Base-by-base conservation (phyloP, 495 filamentous ascomycete species). In the Lasiosphaeriaceae sp. region DNA sequence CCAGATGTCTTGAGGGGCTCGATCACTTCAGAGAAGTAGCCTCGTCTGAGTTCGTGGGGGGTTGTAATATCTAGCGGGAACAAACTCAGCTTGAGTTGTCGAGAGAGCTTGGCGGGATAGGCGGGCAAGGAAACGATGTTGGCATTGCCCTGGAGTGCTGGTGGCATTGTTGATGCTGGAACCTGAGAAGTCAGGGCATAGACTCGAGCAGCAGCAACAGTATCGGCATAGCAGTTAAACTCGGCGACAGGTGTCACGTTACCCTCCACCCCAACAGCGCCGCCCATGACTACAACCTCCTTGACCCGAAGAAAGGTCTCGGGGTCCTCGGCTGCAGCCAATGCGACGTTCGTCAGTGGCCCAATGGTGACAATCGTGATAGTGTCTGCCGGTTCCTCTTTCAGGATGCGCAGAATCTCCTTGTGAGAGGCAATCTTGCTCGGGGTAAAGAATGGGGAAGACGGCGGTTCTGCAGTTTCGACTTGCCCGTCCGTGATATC, bases 221-320 rank as follows among this genome's bases (percentile, higher is more conserved):
- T 77, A 68, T 94, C 91, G 41, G 90, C 89, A 55, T 86, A 88
- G 52, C 83, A 81, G 74, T 96, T 96, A 78, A 96, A 96, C 66
- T 96, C 90, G 57, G 83, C 88, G 43, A 80, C 76, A 1, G 90
- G 90, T 1, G 89, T 92, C 56, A 83, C 74, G 73, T 99, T 99
- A 50, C 94, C 94, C 24, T 83, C 79, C 17, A 83, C 65, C 41
- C 86, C 77, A 45, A 97, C 81, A n/a, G 88, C 83, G 55, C 94
- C 95, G 34, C 93, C 94, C 94, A 99, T 99, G n/a, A 96, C 86
- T 19, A 96, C 85, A 2, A 99, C 84, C 67, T 96, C 88, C 67
- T 95, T 96, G 23, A 83, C 90, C 20, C 85, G 83, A 3, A 97
- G 80, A 74, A 99, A 96, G 4, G 90, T 86, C 65, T 89, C 86